Conservation (phyloP, 2,329 filamentous ascomycete species). For the Fusarium sp. region DNA sequence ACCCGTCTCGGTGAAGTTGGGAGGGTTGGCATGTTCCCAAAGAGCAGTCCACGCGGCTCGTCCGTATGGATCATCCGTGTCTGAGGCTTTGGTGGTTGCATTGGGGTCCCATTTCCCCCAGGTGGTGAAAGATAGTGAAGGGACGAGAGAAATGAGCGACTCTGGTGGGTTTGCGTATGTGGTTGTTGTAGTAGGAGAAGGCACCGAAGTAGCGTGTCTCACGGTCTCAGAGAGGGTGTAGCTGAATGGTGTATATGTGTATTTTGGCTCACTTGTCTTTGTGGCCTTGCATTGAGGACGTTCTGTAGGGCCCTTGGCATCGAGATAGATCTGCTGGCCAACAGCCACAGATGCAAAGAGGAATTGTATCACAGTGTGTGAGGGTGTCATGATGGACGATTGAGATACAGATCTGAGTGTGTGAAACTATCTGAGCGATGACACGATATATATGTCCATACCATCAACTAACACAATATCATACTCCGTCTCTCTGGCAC, state of each 20-base stretch:
- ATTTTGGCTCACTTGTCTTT: conserved; percentile 44
- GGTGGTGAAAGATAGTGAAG: conserved; percentile 51
- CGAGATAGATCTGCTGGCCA: conserved; percentile 48
- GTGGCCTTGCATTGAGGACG: conserved; percentile 47
- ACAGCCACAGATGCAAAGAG: conserved; percentile 39
- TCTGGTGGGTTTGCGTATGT: conserved; percentile 50
- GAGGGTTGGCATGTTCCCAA: conserved; percentile 52
- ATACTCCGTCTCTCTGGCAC: neutral
- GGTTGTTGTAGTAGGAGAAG: conserved; percentile 49
- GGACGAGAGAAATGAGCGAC: conserved; percentile 44
- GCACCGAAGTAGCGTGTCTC: conserved; percentile 51
- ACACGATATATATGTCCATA: conserved; percentile 18
- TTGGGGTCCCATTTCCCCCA: conserved; percentile 55
- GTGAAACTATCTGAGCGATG: neutral
- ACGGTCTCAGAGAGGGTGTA: conserved; percentile 52
- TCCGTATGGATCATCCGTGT: conserved; percentile 50
- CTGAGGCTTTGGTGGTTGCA: conserved; percentile 46
- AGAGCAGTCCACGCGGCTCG: conserved; percentile 52
- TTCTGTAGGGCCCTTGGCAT: conserved; percentile 47
- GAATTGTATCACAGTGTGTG: conserved; percentile 31
- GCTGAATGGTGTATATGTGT: conserved; percentile 49
- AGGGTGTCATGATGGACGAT: conserved; percentile 27
- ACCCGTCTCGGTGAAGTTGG: conserved; percentile 52
- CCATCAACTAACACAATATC: neutral
- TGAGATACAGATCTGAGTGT: neutral